These are phyloP conservation scores for Neurospora sp. DNA, from an alignment of 495 filamentous ascomycete genomes.

Conservation along the genomic window DNA sequence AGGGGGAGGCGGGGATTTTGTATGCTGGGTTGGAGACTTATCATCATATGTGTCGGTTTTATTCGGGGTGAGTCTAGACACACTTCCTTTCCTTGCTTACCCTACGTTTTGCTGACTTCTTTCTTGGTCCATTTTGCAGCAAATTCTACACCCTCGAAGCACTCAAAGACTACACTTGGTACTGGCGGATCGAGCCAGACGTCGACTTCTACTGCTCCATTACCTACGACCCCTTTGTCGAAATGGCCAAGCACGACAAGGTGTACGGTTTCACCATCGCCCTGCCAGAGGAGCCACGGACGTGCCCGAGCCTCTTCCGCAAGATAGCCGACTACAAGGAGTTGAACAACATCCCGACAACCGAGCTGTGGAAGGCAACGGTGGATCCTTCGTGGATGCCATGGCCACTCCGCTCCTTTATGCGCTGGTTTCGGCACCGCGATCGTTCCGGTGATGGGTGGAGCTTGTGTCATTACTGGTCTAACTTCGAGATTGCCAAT, in stretches of 20 bases:
- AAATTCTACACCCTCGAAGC: slow-evolving; percentile 46
- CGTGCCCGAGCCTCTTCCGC: slow-evolving; percentile 41
- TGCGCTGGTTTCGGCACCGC: slow-evolving; percentile 26
- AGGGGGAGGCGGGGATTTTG: slow-evolving; percentile 83
- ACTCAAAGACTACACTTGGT: slow-evolving; percentile 38
- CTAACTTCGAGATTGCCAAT: slow-evolving; percentile 48
- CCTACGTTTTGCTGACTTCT: background rate
- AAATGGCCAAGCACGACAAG: slow-evolving; percentile 43
- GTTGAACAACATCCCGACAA: slow-evolving; percentile 19
- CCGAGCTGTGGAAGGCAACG: slow-evolving; percentile 31
- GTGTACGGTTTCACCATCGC: slow-evolving; percentile 44
- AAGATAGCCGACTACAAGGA: slow-evolving; percentile 36
- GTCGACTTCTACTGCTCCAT: slow-evolving; percentile 44
- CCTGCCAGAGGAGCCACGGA: slow-evolving; percentile 38
- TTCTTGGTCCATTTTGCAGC: slow-evolving; percentile 24
- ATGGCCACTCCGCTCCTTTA: slow-evolving; percentile 28
- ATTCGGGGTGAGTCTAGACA: slow-evolving; percentile 65
- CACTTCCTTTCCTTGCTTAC: background rate
- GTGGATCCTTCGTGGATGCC: slow-evolving; percentile 30
- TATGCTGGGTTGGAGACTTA: slow-evolving; percentile 98
- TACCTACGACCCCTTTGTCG: slow-evolving; percentile 46
- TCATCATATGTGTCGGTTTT: slow-evolving; percentile 96
- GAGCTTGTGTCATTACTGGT: slow-evolving; percentile 49
- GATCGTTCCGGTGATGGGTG: slow-evolving; percentile 34
- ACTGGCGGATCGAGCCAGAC: slow-evolving; percentile 46